These are phyloP conservation scores for Arbutus unedo DNA, from an alignment of 148 eudicot genomes.

Conservation along the genomic window DNA sequence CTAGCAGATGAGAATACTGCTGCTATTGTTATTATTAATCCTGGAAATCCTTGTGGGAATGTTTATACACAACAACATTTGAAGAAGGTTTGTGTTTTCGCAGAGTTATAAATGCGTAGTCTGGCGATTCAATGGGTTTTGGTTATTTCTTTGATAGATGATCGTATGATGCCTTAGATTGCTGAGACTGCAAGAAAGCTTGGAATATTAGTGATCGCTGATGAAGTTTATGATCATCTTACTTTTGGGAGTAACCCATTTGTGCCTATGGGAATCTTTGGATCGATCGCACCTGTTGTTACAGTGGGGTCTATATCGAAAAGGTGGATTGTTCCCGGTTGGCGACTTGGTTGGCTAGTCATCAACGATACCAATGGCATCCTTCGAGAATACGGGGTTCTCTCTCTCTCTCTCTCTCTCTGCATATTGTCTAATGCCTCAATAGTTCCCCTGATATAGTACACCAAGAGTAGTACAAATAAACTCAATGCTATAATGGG, in stretches of 20 bases:
- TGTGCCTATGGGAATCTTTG: conserved; percentile 76
- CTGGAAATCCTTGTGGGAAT: conserved; percentile 90
- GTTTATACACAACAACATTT: conserved; percentile 55
- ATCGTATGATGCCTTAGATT: conserved; percentile 27
- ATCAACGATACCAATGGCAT: conserved; percentile 50
- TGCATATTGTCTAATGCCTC: background rate
- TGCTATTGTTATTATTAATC: conserved; percentile 73
- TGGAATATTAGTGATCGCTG: conserved; percentile 69
- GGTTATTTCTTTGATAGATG: background rate
- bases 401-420: conserved; percentile 17
- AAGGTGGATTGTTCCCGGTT: conserved; percentile 86
- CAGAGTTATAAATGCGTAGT: background rate
- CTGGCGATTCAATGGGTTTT: background rate
- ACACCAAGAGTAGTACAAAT: no score
- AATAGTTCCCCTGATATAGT: background rate
- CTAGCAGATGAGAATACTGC: conserved; percentile 70
- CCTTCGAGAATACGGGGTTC: conserved; percentile 58
- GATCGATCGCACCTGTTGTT: conserved; percentile 50
- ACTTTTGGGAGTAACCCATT: conserved; percentile 60
- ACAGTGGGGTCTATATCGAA: conserved; percentile 78
- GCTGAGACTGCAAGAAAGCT: conserved; percentile 73
- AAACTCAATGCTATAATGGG: no score
- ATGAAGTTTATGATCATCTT: conserved; percentile 70
- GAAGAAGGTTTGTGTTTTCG: conserved; percentile 40
- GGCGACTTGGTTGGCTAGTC: conserved; percentile 85